Conservation (phyloP, 495 filamentous ascomycete genomes). For the Letharia lupina region DNA sequence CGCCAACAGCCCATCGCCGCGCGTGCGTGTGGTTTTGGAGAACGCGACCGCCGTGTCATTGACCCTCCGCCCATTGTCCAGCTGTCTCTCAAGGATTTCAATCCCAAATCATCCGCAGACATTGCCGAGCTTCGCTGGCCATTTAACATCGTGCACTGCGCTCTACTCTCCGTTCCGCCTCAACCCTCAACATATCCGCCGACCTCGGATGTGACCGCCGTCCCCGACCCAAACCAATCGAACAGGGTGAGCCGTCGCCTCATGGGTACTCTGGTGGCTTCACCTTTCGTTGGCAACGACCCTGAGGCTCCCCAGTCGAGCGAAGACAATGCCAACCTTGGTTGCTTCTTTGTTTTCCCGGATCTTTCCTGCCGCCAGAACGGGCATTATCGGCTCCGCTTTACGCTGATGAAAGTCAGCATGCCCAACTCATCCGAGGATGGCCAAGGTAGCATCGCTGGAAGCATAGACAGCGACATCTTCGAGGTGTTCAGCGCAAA, state of each 20-base stretch:
- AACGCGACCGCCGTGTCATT: slow-evolving; percentile 85
- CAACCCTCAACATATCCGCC: slow-evolving; percentile 35
- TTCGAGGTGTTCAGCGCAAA: slow-evolving; percentile 94
- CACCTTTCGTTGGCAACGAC: slow-evolving; percentile 55
- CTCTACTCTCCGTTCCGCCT: slow-evolving; percentile 36
- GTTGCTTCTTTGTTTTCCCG: slow-evolving; percentile 90
- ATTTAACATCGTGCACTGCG: slow-evolving; percentile 79
- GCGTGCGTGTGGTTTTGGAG: slow-evolving; percentile 87
- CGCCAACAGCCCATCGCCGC: slow-evolving; percentile 88
- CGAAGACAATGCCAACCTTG: slow-evolving; percentile 44
- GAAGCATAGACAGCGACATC: slow-evolving; percentile 23
- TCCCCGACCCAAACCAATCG: slow-evolving; percentile 37
- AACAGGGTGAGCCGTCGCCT: slow-evolving; percentile 47
- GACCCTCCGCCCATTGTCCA: slow-evolving; percentile 95
- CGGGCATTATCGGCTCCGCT: slow-evolving; percentile 72
- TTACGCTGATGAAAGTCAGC: slow-evolving; percentile 76
- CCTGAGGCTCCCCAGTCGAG: slow-evolving; percentile 20
- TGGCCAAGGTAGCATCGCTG: slow-evolving; percentile 17
- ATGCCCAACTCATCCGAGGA: slow-evolving; percentile 31
- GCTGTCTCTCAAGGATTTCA: slow-evolving; percentile 61
- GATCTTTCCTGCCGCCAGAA: slow-evolving; percentile 88
- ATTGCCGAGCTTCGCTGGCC: slow-evolving; percentile 58
- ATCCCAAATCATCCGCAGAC: slow-evolving; percentile 44
- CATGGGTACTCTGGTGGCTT: slow-evolving; percentile 72
- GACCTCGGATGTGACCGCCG: slow-evolving; percentile 28